A percentile compares a stretch with the other conserved stretches of the same genome.
Conservation (phyloP, 2,329 filamentous ascomycete genomes). For the Periconia sp. region DNA sequence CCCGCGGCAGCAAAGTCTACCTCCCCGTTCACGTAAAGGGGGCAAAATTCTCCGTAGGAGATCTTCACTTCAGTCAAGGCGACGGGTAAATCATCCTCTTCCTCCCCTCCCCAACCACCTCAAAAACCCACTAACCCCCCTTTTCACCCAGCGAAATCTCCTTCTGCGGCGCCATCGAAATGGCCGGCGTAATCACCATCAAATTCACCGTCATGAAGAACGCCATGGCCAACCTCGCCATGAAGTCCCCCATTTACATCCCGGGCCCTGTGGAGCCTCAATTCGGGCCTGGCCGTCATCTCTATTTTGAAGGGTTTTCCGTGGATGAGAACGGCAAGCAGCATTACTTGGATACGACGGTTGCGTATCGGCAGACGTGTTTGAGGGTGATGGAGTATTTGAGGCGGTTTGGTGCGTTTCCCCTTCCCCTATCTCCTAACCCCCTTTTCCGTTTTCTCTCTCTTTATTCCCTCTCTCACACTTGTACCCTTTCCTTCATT, state of each 20-base stretch:
- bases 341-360: slow-evolving; percentile 82
- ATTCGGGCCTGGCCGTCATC: slow-evolving; percentile 77
- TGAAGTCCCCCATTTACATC: slow-evolving; percentile 83
- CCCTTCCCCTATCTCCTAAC: not conserved
- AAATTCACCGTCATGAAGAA: slow-evolving; percentile 87
- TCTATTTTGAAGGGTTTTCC: slow-evolving; percentile 88
- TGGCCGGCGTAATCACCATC: slow-evolving; percentile 88
- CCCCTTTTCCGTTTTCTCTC: not conserved
- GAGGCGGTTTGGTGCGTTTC: slow-evolving; percentile 63
- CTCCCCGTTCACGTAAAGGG: slow-evolving; percentile 84
- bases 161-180: slow-evolving; percentile 78
- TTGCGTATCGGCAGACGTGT: slow-evolving; percentile 82
- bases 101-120: not conserved
- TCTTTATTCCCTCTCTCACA: not conserved
- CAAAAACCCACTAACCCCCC: not conserved
- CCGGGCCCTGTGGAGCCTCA: slow-evolving; percentile 87
- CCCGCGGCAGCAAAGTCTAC: slow-evolving; percentile 78
- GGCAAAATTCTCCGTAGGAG: slow-evolving; percentile 84
- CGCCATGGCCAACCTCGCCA: slow-evolving; percentile 71
- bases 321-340: slow-evolving; percentile 89
- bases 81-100: not conserved
- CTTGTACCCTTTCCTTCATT: too few relatives aligned
- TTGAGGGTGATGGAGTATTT: slow-evolving; percentile 80
- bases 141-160: slow-evolving; percentile 67
- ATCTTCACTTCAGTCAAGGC: slow-evolving; percentile 2